phyloP scores from a whole-genome alignment of 2,329 filamentous ascomycete species.

The Fusarium dimerum region DNA sequence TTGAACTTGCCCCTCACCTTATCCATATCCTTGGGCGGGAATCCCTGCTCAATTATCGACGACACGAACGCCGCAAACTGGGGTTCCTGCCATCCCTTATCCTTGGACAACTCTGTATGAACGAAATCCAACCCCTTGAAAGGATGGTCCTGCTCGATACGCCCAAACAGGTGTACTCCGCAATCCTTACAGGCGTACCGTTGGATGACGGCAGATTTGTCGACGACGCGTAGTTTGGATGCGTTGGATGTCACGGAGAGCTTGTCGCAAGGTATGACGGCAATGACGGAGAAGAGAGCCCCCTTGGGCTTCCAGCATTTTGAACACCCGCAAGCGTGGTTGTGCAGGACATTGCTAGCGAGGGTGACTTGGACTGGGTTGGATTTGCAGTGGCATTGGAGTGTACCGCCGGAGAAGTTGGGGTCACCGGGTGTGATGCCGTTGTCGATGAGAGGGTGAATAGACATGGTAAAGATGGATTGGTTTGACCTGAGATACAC shows the following conservation, averaged over 20 bases:
- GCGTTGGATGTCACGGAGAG: constrained; percentile 58
- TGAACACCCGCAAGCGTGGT: constrained; percentile 71
- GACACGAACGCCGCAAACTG: constrained; percentile 71
- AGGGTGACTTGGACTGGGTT: constrained; percentile 60
- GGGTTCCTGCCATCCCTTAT: constrained; percentile 69
- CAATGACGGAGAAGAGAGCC: constrained; percentile 65
- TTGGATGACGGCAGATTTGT: constrained; percentile 57
- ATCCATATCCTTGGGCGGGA: constrained; percentile 54
- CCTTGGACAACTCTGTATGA: constrained; percentile 60
- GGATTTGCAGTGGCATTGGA: constrained; percentile 60
- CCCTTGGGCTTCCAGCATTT: constrained; percentile 71
- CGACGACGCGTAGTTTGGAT: constrained; percentile 58
- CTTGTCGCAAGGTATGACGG: constrained; percentile 57
- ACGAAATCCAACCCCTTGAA: constrained; percentile 71
- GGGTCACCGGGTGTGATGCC: constrained; percentile 57
- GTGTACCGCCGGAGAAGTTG: constrained; percentile 59
- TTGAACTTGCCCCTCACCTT: constrained; percentile 56
- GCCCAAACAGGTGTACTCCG: constrained; percentile 63
- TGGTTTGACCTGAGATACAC: not conserved
- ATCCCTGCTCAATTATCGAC: constrained; percentile 69
- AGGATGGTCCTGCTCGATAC: constrained; percentile 64
- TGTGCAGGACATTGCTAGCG: constrained; percentile 61
- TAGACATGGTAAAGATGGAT: not conserved
- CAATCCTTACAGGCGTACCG: constrained; percentile 62
- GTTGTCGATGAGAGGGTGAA: constrained; percentile 61